Evolutionary conservation across 768 basidiomycete species (phyloP).

Genomic region (Hygrophorus pudorinus): DNA sequence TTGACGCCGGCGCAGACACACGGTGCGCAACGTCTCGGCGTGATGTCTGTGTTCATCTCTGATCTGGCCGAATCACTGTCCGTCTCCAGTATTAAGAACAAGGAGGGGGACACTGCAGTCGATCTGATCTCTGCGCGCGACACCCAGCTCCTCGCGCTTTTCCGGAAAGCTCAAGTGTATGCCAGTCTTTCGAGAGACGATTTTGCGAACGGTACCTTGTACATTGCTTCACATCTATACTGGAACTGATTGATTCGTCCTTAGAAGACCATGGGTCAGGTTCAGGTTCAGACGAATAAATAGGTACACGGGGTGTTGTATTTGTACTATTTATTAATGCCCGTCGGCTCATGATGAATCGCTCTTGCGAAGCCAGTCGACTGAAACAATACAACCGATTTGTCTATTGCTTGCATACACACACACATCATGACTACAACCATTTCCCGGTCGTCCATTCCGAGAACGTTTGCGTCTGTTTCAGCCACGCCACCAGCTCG

Average conservation of each 20-base stretch:
- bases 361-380: too few species aligned
- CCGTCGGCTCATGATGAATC: not conserved
- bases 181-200: slow-evolving; percentile 46
- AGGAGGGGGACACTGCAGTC: slow-evolving; percentile 44
- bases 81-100: slow-evolving; percentile 72
- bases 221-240: not conserved
- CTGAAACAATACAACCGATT: too few species aligned
- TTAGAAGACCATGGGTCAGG: slow-evolving; percentile 19
- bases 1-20: slow-evolving; percentile 75
- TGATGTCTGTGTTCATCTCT: not conserved
- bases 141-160: slow-evolving; percentile 34
- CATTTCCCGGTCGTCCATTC: slow-evolving; percentile 30
- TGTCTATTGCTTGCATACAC: not conserved
- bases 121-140: slow-evolving; percentile 50
- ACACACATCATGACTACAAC: slow-evolving; percentile 4
- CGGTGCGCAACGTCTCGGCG: slow-evolving; percentile 29
- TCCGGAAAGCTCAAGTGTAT: slow-evolving; percentile 46
- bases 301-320: not conserved
- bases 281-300: slow-evolving; percentile 16
- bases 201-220: slow-evolving; percentile 47
- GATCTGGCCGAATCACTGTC: not conserved
- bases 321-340: not conserved
- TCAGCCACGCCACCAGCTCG: slow-evolving; percentile 57
- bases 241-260: not conserved
- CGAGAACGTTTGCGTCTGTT: slow-evolving; percentile 33